Percentiles rank a stretch among this genome's conserved stretches.
phyloP scores from a whole-genome alignment of 768 basidiomycete genomes.

The Leccinum incarnatum region DNA sequence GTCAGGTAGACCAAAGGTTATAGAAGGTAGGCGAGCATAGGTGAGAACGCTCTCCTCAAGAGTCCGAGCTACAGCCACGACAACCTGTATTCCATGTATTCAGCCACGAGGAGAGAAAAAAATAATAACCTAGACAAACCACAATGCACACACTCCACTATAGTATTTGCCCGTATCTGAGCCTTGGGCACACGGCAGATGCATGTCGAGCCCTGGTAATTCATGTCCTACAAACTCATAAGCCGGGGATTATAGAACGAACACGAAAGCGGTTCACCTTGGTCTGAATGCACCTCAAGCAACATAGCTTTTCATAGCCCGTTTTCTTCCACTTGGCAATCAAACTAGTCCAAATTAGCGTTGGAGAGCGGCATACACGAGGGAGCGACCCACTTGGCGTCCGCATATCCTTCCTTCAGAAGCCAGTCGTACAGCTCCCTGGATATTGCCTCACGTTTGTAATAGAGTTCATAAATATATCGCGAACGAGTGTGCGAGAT shows the following conservation, averaged over 20 bases:
- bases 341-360: conserved; percentile 49
- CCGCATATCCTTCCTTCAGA: conserved; percentile 94
- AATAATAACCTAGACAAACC: conserved; percentile 52
- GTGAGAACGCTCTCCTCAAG: conserved; percentile 35
- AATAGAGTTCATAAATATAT: conserved; percentile 98
- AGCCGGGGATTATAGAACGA: conserved; percentile 5
- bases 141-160: conserved; percentile 97
- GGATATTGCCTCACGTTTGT: conserved; percentile 95
- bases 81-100: conserved; percentile 54
- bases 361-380: not conserved
- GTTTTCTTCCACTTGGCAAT: conserved; percentile 99
- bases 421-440: conserved; percentile 96
- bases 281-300: conserved; percentile 94
- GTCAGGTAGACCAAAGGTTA: not conserved
- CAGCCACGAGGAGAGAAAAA: conserved; percentile 4
- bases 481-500: conserved; percentile 94
- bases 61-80: conserved; percentile 89
- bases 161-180: conserved; percentile 81
- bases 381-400: conserved; percentile 73
- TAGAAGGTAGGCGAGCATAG: not conserved
- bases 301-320: conserved; percentile 98
- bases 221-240: conserved; percentile 77
- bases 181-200: conserved; percentile 97
- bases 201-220: conserved; percentile 97
- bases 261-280: conserved; percentile 45